These are phyloP conservation scores for Stemphylium beticola DNA, from an alignment of 2,329 filamentous ascomycete genomes.

Conservation along the genomic window DNA sequence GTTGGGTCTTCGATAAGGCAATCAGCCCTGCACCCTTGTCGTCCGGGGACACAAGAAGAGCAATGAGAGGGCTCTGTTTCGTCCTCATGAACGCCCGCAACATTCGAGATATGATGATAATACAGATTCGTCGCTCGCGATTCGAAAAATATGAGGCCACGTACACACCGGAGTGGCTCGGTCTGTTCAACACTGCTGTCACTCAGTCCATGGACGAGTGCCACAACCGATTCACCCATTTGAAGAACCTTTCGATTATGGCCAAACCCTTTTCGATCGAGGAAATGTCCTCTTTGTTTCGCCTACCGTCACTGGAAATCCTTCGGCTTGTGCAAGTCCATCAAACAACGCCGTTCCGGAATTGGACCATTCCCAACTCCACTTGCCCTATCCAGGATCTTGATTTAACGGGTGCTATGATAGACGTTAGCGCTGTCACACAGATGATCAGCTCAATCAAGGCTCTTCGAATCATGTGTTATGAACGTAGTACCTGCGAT, in stretches of 20 bases:
- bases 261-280: background rate
- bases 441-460: conserved; percentile 10
- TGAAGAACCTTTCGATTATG: background rate
- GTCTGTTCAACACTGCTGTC: background rate
- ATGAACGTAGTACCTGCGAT: background rate
- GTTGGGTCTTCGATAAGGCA: background rate
- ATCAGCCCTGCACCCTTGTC: too few relatives aligned
- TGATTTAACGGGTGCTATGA: background rate
- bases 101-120: background rate
- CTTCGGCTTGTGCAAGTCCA: background rate
- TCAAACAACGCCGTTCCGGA: conserved; percentile 1
- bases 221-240: conserved; percentile 5
- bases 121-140: too few relatives aligned
- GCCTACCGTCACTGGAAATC: conserved; percentile 3
- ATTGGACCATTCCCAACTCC: conserved; percentile 7
- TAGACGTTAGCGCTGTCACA: conserved; percentile 5
- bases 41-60: too few relatives aligned
- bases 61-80: background rate
- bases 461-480: conserved; percentile 3
- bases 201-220: background rate
- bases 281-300: background rate
- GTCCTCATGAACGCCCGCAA: background rate
- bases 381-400: conserved; percentile 6
- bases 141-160: background rate
- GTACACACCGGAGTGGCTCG: background rate